Conservation (phyloP, 495 filamentous ascomycete genomes). For the Penicillium subrubescens region DNA sequence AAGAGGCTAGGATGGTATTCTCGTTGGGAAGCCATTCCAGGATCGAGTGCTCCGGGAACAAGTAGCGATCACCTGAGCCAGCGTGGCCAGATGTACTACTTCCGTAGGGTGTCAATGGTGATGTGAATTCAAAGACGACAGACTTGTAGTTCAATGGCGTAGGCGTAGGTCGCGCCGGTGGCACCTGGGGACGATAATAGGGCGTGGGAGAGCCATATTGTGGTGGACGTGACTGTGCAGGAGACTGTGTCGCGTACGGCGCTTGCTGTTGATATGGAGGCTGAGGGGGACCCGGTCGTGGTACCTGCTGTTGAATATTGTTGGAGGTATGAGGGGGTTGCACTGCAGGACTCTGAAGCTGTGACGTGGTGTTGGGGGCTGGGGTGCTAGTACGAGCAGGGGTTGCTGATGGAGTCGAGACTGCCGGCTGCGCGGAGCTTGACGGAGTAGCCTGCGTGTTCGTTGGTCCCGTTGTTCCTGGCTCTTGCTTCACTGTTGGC, state of each 20-base stretch:
- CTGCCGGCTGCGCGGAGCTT: conserved; percentile 21
- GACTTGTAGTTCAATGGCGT: conserved; percentile 63
- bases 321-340: conserved; percentile 20
- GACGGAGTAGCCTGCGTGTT: conserved; percentile 18
- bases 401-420: conserved; percentile 19
- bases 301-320: conserved; percentile 24
- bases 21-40: conserved; percentile 65
- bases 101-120: conserved; percentile 50
- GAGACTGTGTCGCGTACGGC: conserved; percentile 35
- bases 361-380: conserved; percentile 14
- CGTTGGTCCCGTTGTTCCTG: conserved; percentile 13
- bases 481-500: conserved; percentile 40
- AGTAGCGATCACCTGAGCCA: conserved; percentile 77
- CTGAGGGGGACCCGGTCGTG: conserved; percentile 34
- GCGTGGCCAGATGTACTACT: conserved; percentile 61
- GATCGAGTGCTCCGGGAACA: conserved; percentile 86
- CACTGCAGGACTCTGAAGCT: conserved; percentile 28
- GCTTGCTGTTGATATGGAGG: conserved; percentile 38
- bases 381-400: conserved; percentile 28
- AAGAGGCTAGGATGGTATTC: conserved; percentile 53
- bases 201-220: conserved; percentile 38
- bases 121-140: conserved; percentile 80
- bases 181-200: conserved; percentile 37
- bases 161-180: conserved; percentile 28
- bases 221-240: conserved; percentile 43